These are phyloP conservation scores for Nadsonia commutata DNA, from an alignment of 1,139 yeast genomes.

Conservation along the genomic window DNA sequence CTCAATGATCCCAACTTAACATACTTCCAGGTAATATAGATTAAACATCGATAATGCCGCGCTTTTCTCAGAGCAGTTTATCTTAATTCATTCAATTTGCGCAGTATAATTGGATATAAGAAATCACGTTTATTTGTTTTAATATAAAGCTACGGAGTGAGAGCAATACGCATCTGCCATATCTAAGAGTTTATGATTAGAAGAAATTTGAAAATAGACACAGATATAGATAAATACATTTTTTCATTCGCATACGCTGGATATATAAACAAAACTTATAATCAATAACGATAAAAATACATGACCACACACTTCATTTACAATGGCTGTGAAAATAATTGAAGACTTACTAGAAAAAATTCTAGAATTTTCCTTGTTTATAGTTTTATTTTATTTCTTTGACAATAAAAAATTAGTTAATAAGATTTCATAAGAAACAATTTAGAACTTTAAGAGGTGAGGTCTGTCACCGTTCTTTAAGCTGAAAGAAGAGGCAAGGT, in stretches of 20 bases:
- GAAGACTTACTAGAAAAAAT: neutral
- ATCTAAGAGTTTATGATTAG: too few species aligned
- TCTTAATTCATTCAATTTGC: too few species aligned
- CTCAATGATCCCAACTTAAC: too few species aligned
- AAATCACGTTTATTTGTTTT: too few species aligned
- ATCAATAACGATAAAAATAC: neutral
- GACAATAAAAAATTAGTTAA: neutral
- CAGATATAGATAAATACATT: neutral
- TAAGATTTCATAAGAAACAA: conserved; percentile 4
- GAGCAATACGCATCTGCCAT: too few species aligned
- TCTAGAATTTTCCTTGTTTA: neutral
- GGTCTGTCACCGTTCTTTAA: conserved; percentile 99
- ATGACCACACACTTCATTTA: neutral
- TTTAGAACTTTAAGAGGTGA: conserved; percentile 93
- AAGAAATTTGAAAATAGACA: neutral
- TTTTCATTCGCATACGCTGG: neutral
- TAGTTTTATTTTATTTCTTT: neutral
- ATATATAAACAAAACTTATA: neutral
- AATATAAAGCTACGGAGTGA: too few species aligned
- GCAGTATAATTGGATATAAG: too few species aligned
- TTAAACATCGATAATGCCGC: too few species aligned
- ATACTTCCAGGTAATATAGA: too few species aligned
- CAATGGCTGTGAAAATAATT: neutral
- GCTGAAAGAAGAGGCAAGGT: conserved; percentile 93
- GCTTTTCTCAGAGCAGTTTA: too few species aligned